Conservation (phyloP, 2,329 filamentous ascomycete genomes). For the Trichoderma semiorbis region DNA sequence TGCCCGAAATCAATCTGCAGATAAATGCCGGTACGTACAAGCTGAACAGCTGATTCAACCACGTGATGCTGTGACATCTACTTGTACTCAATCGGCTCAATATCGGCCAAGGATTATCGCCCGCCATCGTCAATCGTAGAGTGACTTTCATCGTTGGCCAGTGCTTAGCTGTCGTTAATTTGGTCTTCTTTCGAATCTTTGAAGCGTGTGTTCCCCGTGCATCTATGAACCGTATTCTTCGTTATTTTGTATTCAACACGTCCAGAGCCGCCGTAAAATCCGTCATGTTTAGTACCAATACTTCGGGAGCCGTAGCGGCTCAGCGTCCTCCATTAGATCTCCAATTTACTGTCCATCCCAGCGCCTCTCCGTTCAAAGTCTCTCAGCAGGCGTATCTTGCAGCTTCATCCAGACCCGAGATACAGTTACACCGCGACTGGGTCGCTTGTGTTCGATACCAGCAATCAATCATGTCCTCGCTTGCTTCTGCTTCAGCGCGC, state of each 20-base stretch:
- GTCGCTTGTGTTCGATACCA: not conserved
- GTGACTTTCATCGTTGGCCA: not conserved
- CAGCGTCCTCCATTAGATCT: not conserved
- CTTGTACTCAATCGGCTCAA: not conserved
- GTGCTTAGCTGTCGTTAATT: not conserved
- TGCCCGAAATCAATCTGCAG: no score
- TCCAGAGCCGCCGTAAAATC: not conserved
- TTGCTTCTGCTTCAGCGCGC: not conserved
- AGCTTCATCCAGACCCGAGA: not conserved
- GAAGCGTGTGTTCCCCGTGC: rapidly evolving
- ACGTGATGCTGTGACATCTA: not conserved
- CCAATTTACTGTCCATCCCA: not conserved
- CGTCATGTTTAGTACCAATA: not conserved
- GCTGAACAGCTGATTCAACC: not conserved
- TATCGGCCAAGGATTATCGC: not conserved
- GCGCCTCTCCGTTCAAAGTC: not conserved
- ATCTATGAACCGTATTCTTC: not conserved
- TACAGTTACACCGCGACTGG: not conserved
- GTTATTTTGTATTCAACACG: not conserved
- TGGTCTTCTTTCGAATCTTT: not conserved
- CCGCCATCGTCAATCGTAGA: not conserved
- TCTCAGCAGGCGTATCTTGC: not conserved
- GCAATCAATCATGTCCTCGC: not conserved
- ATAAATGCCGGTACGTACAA: not conserved
- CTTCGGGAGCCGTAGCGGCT: not conserved